Percentiles rank a stretch among this genome's conserved stretches.
Evolutionary conservation across 169 alveolate genomes (phyloP).

Genomic region (Plasmodium inui): DNA sequence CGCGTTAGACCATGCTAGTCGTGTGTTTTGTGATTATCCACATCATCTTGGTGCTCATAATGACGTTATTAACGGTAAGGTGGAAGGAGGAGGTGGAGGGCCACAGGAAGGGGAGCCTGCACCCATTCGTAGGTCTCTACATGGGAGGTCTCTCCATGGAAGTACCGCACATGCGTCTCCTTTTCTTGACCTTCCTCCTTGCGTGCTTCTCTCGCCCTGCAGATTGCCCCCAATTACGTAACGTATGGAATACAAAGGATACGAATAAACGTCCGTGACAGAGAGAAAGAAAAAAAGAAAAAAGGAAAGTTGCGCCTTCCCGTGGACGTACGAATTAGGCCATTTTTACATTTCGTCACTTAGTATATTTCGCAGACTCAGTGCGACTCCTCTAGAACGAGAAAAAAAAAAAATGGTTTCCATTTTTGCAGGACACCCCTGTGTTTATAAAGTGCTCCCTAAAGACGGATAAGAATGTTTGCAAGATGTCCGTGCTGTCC

Average conservation of each 20-base stretch:
- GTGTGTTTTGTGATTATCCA: slow-evolving; percentile 77
- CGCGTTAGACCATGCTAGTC: slow-evolving; percentile 73
- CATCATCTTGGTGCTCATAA: slow-evolving; percentile 79
- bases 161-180: neutral
- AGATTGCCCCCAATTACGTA: slow-evolving; percentile 68
- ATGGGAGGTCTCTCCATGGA: neutral
- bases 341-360: neutral
- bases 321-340: neutral
- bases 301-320: neutral
- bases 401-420: neutral
- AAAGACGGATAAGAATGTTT: slow-evolving; percentile 53
- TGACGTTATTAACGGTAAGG: slow-evolving; percentile 81
- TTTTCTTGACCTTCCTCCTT: neutral
- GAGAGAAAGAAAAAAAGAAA: neutral
- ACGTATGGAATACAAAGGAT: slow-evolving; percentile 63
- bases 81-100: slow-evolving; percentile 26
- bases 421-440: slow-evolving; percentile 13
- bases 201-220: neutral
- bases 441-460: slow-evolving; percentile 57
- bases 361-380: neutral
- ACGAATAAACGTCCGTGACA: slow-evolving; percentile 28
- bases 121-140: neutral
- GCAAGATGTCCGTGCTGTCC: slow-evolving; percentile 65
- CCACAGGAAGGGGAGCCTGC: neutral
- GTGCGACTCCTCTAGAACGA: neutral